Evolutionary conservation across 106 monocot genomes (phyloP).

Genomic region (Dendrobium officinale): DNA sequence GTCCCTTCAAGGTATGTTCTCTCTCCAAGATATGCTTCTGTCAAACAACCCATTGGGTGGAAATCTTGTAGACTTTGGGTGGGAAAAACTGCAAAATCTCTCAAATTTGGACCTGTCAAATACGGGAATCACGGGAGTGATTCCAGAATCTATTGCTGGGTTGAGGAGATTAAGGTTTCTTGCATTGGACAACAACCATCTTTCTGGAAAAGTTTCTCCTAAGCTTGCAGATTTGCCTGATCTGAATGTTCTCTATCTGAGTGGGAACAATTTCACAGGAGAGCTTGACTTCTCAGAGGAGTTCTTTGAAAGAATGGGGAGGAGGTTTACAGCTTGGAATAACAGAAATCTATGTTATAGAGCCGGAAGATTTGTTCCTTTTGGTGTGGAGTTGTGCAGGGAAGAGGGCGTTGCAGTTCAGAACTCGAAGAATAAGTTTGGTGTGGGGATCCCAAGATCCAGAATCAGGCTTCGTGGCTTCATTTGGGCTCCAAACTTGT

Average conservation of each 20-base stretch:
- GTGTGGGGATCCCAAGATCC: too few relatives aligned
- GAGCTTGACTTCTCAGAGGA: slow-evolving; percentile 38
- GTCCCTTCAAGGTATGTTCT: slow-evolving; percentile 38
- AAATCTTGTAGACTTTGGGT: slow-evolving; percentile 20
- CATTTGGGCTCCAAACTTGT: too few relatives aligned
- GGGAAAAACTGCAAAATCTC: slow-evolving; percentile 39
- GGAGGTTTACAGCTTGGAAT: slow-evolving; percentile 69
- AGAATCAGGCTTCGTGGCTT: too few relatives aligned
- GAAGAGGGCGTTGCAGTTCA: slow-evolving; percentile 1
- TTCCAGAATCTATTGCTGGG: slow-evolving; percentile 49
- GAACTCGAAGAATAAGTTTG: too few relatives aligned
- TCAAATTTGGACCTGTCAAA: slow-evolving; percentile 62
- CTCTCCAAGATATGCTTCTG: slow-evolving; percentile 61
- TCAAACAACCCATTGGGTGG: slow-evolving; percentile 64
- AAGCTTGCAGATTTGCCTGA: slow-evolving; percentile 39
- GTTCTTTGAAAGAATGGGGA: slow-evolving; percentile 63
- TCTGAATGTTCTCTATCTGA: slow-evolving; percentile 45
- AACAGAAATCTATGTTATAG: slow-evolving; percentile 64
- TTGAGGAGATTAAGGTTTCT: slow-evolving; percentile 50
- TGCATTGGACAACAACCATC: slow-evolving; percentile 53
- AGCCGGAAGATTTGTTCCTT: neutral
- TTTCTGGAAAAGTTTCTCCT: slow-evolving; percentile 36
- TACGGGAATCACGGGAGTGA: slow-evolving; percentile 27
- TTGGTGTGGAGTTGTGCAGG: slow-evolving; percentile 51
- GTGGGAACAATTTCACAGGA: slow-evolving; percentile 65